Percentiles rank a stretch among this genome's conserved stretches.
phyloP scores from a whole-genome alignment of 495 filamentous ascomycete genomes.

The Talaromyces adpressus region DNA sequence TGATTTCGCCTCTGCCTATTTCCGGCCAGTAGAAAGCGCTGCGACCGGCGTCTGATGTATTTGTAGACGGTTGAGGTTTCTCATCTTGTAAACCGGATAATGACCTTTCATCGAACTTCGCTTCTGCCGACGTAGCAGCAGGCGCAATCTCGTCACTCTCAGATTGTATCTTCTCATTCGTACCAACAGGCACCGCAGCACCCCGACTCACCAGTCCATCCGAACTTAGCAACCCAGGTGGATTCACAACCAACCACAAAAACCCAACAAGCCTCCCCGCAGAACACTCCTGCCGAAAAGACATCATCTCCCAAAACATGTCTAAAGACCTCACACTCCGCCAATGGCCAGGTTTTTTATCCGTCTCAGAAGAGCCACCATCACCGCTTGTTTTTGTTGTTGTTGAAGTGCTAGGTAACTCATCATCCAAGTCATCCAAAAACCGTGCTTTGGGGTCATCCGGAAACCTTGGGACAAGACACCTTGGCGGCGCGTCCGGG shows the following conservation, averaged over 20 bases:
- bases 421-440: constrained; percentile 79
- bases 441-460: constrained; percentile 96
- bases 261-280: constrained; percentile 88
- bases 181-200: background rate
- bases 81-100: constrained; percentile 45
- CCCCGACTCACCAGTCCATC: constrained; percentile 11
- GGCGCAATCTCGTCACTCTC: background rate
- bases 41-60: constrained; percentile 11
- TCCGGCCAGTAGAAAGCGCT: constrained; percentile 64
- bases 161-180: constrained; percentile 6
- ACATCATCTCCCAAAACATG: constrained; percentile 99
- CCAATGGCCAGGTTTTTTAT: constrained; percentile 59
- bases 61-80: constrained; percentile 29
- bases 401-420: constrained; percentile 44
- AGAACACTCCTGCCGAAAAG: constrained; percentile 91
- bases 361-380: constrained; percentile 14
- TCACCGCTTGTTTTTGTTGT: too few species aligned
- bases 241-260: constrained; percentile 79
- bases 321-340: constrained; percentile 73
- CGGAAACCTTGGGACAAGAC: constrained; percentile 82
- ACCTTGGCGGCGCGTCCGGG: constrained; percentile 63
- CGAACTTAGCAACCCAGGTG: constrained; percentile 33
- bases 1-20: constrained; percentile 58
- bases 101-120: constrained; percentile 12
- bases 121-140: background rate